phyloP scores from a whole-genome alignment of 352 stramenopile genomes.

The Globisporangium mamillatum region DNA sequence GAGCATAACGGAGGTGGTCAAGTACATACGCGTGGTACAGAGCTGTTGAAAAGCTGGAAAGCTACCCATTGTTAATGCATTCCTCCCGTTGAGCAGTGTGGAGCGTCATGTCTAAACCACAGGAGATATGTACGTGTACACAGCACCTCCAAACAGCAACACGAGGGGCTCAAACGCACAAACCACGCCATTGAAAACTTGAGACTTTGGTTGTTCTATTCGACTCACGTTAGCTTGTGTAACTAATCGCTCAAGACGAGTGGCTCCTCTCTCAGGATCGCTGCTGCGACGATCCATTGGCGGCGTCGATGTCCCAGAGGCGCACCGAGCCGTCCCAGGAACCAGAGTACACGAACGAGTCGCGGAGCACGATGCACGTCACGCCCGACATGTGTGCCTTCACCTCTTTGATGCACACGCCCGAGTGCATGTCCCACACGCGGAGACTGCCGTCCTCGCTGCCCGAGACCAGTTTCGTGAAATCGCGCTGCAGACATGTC shows the following conservation, averaged over 20 bases:
- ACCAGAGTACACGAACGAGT: constrained; percentile 64
- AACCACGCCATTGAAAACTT: neutral
- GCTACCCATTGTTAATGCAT: neutral
- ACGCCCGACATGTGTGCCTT: constrained; percentile 62
- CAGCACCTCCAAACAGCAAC: no score
- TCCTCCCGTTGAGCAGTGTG: no score
- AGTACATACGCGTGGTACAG: neutral
- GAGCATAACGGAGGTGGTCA: constrained; percentile 20
- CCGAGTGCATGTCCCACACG: constrained; percentile 82
- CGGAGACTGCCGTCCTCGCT: constrained; percentile 71
- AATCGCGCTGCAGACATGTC: constrained; percentile 72
- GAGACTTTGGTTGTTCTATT: neutral
- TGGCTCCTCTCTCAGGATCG: neutral
- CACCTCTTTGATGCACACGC: constrained; percentile 54
- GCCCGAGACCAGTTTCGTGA: constrained; percentile 75
- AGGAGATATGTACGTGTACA: no score
- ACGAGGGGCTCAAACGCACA: no score
- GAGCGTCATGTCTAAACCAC: no score
- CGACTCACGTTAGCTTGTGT: neutral
- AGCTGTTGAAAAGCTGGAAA: neutral
- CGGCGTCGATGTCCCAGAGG: constrained; percentile 57
- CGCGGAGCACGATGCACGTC: constrained; percentile 54
- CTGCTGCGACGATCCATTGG: constrained; percentile 8
- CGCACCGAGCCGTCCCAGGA: constrained; percentile 76
- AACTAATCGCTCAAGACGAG: neutral